Percentiles rank a stretch among this genome's conserved stretches.
phyloP scores from a whole-genome alignment of 2,329 filamentous ascomycete genomes.

The Calonectria montana region DNA sequence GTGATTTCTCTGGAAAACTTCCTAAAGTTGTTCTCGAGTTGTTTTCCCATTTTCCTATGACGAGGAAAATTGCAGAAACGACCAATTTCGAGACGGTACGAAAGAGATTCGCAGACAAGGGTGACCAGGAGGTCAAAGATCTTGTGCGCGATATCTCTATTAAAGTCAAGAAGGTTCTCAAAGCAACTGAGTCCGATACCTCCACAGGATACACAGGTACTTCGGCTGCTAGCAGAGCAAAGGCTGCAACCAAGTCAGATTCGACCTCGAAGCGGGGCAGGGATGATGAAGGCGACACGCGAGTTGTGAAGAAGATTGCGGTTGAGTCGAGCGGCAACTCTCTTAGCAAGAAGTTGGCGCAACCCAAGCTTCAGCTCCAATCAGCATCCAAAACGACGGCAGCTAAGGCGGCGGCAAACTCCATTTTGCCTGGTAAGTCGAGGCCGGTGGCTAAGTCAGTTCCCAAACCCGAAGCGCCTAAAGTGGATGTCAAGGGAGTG shows the following conservation, averaged over 20 bases:
- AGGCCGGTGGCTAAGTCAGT: slow-evolving; percentile 56
- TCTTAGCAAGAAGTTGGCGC: slow-evolving; percentile 54
- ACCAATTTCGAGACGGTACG: slow-evolving; percentile 75
- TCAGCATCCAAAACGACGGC: slow-evolving; percentile 44
- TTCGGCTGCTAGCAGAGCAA: slow-evolving; percentile 52
- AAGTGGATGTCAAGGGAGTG: slow-evolving; percentile 40
- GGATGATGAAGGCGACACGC: slow-evolving; percentile 54
- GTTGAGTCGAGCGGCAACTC: slow-evolving; percentile 52
- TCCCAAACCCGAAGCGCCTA: slow-evolving; percentile 49
- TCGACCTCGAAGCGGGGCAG: slow-evolving; percentile 50
- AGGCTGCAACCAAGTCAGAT: slow-evolving; percentile 47
- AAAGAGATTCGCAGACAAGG: slow-evolving; percentile 72
- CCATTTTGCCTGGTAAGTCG: slow-evolving; percentile 61
- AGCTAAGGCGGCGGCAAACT: slow-evolving; percentile 46
- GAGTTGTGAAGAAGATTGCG: slow-evolving; percentile 56
- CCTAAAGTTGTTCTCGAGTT: slow-evolving; percentile 69
- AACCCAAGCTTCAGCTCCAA: slow-evolving; percentile 48
- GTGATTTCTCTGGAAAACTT: slow-evolving; percentile 64
- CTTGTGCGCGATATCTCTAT: slow-evolving; percentile 68
- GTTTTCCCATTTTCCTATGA: slow-evolving; percentile 71
- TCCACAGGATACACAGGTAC: slow-evolving; percentile 53
- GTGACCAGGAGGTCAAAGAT: slow-evolving; percentile 72
- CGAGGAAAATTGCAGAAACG: slow-evolving; percentile 70
- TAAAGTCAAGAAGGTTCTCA: slow-evolving; percentile 56
- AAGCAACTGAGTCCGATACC: slow-evolving; percentile 47